Conservation (phyloP, 192 early-diverging fungal species). For the Gaertneriomyces sp. region DNA sequence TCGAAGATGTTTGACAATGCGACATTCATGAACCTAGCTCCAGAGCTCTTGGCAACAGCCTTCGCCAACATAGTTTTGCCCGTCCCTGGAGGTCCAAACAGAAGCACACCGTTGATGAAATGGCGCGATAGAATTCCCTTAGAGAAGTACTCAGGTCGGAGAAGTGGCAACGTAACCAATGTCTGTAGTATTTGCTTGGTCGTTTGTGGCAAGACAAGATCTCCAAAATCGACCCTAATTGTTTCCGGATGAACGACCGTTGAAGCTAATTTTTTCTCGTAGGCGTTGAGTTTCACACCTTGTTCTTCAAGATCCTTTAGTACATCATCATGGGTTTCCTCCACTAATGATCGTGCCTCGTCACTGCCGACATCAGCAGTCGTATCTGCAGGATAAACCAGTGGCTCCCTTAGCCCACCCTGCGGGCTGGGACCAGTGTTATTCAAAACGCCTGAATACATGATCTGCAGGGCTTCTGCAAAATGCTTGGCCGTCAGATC, state of each 20-base stretch:
- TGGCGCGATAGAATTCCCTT: slow-evolving; percentile 58
- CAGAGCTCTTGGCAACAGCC: slow-evolving; percentile 72
- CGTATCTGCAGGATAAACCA: not conserved
- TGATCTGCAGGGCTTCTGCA: slow-evolving; percentile 9
- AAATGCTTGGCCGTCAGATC: slow-evolving; percentile 19
- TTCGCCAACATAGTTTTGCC: slow-evolving; percentile 51
- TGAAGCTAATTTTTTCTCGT: slow-evolving; percentile 73
- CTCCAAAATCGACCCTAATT: slow-evolving; percentile 58
- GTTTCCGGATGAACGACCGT: slow-evolving; percentile 76
- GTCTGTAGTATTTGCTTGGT: slow-evolving; percentile 87
- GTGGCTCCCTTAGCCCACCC: too few species aligned
- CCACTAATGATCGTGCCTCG: not conserved
- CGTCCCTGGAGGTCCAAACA: slow-evolving; percentile 58
- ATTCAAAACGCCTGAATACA: not conserved
- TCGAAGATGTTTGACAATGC: slow-evolving; percentile 92
- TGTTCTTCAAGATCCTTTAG: too few species aligned
- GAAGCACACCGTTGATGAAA: slow-evolving; percentile 50
- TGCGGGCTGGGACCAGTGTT: too few species aligned
- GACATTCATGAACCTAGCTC: slow-evolving; percentile 93
- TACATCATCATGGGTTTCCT: too few species aligned
- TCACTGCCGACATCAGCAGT: not conserved
- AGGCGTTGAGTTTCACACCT: slow-evolving; percentile 35
- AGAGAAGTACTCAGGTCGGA: slow-evolving; percentile 50
- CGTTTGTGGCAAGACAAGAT: slow-evolving; percentile 68
- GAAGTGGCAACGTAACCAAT: slow-evolving; percentile 45